Conservation (phyloP, 345 rosid genomes). For the Ailanthus altissimus region DNA sequence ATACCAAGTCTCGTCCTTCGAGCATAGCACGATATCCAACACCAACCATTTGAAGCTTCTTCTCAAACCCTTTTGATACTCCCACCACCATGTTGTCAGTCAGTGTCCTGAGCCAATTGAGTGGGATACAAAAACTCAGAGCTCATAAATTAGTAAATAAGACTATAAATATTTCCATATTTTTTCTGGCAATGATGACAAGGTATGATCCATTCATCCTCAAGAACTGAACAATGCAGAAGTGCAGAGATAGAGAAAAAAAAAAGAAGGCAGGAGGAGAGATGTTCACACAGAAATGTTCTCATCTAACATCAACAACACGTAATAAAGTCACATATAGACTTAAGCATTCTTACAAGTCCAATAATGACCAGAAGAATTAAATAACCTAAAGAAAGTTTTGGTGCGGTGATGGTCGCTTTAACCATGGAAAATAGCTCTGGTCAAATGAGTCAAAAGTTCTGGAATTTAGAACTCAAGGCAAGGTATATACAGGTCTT, state of each 20-base stretch:
- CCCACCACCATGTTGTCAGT: slow-evolving; percentile 95
- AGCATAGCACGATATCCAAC: slow-evolving; percentile 86
- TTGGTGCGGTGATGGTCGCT: too few relatives aligned
- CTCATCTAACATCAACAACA: background rate
- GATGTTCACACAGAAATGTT: background rate
- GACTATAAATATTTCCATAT: background rate
- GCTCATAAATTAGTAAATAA: slow-evolving; percentile 3
- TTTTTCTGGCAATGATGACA: too few relatives aligned
- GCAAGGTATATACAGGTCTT: background rate
- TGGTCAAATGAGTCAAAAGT: background rate
- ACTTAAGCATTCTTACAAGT: too few relatives aligned
- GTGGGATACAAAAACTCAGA: background rate
- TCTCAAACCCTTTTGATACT: slow-evolving; percentile 97
- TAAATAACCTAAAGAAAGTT: too few relatives aligned
- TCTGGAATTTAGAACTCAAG: too few relatives aligned
- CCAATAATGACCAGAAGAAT: too few relatives aligned
- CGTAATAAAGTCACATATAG: too few relatives aligned
- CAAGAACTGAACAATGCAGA: too few relatives aligned
- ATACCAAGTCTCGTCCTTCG: slow-evolving; percentile 80
- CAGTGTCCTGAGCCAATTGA: slow-evolving; percentile 57
- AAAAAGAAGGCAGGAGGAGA: too few relatives aligned
- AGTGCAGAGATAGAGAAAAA: too few relatives aligned
- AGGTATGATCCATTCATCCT: too few relatives aligned
- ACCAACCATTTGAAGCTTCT: slow-evolving; percentile 79
- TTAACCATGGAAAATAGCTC: background rate